Evolutionary conservation across 2,329 filamentous ascomycete genomes (phyloP).

Genomic region (Trichoderma sp.): DNA sequence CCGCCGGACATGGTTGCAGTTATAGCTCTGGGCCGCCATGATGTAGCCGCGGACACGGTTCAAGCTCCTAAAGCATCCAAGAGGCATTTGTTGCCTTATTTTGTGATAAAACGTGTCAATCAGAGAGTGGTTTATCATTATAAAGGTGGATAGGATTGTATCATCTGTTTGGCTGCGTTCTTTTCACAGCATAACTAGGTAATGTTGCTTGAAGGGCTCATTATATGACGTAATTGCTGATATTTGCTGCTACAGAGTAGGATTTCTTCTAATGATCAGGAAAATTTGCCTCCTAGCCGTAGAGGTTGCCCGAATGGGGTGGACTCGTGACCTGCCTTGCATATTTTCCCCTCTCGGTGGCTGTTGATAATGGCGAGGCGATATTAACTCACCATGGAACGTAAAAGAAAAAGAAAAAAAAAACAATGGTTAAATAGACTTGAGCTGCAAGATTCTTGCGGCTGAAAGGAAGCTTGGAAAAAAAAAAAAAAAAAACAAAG

Average conservation of each 20-base stretch:
- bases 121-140: not conserved
- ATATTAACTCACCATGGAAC: not conserved
- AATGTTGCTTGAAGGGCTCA: not conserved
- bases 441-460: not conserved
- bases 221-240: too few relatives aligned
- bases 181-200: not conserved
- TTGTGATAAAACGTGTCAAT: not conserved
- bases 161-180: not conserved
- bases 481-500: too few relatives aligned
- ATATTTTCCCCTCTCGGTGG: not conserved
- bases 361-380: not conserved
- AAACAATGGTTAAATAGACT: not conserved
- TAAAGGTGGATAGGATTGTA: not conserved
- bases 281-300: not conserved
- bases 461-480: not conserved
- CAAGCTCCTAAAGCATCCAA: not conserved
- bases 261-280: not conserved
- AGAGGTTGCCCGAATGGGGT: not conserved
- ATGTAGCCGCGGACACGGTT: not conserved
- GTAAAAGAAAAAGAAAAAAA: not conserved
- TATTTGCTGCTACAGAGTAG: too few relatives aligned
- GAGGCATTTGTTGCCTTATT: not conserved
- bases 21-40: not conserved
- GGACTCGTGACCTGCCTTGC: not conserved
- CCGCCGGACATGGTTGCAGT: not conserved